Evolutionary conservation across 108 stramenopile genomes (phyloP), one percentile per base, ranked within the genome.

Genomic region (Aureococcus anophagefferens): DNA sequence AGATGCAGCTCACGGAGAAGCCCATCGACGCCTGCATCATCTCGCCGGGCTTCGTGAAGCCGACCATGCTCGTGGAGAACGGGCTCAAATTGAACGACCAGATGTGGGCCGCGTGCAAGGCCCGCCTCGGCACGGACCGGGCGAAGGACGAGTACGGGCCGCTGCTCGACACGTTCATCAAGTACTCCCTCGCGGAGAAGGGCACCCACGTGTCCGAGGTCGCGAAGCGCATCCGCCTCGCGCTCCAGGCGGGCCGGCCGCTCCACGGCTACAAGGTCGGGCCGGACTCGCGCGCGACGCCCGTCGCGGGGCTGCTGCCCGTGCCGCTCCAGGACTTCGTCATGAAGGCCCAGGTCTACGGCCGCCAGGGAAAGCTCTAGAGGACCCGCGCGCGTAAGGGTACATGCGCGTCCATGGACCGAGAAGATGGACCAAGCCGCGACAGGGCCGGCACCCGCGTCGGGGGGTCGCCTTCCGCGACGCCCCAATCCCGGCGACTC

Each of bases 251-350:
- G 15, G 62, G 35, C 34, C 69, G 73, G 16, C 77, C 81, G 4
- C 44, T 68, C 17, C 45, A 63, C 4, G 68, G 72, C 33, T 82
- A 82, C 78, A 79, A 79, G 46, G 77, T 82, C 18, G 81, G 81
- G 11, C 65, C 70, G 32, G 81, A 82, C 63, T 72, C 74, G 69
- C 75, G 75, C 68, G 62, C 72, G 33, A 75, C 81, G 4, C 78
- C 78, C 21, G 72, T 82, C 64, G 81, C 77, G 17, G 81, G 81
- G 21, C 76, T 82, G 78, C 30, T 82, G 67, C 81, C 81, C 28
- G 40, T 44, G 40, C 40, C 40, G 9, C 9, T 44, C 40, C 9
- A 5, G 9, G 40, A 44, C 40, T 5, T 13, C 40, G 40, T 44
- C 40, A 44, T 44, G 40, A 44, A 44, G 40, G 5, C 13, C 40